Conservation (phyloP, 768 basidiomycete genomes). For the Mycena albidolilacea region DNA sequence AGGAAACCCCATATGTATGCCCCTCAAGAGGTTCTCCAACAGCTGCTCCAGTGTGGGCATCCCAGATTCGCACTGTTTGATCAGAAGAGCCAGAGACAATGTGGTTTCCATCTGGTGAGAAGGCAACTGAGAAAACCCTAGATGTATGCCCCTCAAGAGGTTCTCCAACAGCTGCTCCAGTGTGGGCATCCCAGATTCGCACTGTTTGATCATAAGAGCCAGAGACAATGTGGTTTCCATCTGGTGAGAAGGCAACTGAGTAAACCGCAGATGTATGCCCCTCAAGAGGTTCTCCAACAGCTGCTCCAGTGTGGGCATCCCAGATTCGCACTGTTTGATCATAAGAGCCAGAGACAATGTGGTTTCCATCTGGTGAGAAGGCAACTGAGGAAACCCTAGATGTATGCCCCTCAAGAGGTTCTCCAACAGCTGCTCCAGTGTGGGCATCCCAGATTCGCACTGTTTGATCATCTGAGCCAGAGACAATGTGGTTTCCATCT, state of each 20-base stretch:
- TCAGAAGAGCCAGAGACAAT: neutral
- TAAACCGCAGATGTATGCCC: too few relatives aligned
- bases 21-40: neutral
- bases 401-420: neutral
- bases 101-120: neutral
- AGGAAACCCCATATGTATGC: neutral
- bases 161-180: too few relatives aligned
- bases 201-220: too few relatives aligned
- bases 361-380: neutral
- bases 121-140: neutral
- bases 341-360: constrained; percentile 13
- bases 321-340: neutral
- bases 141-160: too few relatives aligned
- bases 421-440: too few relatives aligned
- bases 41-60: neutral
- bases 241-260: too few relatives aligned
- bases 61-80: neutral
- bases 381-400: neutral
- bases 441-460: too few relatives aligned
- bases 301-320: too few relatives aligned
- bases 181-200: too few relatives aligned
- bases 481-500: too few relatives aligned
- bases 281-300: too few relatives aligned
- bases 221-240: too few relatives aligned
- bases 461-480: neutral